Conservation (phyloP, 2,329 filamentous ascomycete species). For the Ophiostoma pallidulum region DNA sequence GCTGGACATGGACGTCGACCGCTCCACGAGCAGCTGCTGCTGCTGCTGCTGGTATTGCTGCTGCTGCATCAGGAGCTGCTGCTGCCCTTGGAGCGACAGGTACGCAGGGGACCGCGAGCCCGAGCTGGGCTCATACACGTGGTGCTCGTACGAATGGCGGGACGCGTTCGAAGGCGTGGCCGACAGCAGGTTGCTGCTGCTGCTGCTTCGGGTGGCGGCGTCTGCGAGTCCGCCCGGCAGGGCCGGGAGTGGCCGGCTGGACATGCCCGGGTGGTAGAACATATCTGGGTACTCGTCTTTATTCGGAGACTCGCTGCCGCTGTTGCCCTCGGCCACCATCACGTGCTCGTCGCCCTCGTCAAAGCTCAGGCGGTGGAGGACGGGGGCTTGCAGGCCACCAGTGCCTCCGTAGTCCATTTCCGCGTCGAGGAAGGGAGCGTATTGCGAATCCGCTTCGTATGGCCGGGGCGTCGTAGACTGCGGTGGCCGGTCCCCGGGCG, state of each 20-base stretch:
- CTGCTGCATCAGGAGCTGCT: conserved; percentile 41
- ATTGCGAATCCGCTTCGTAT: conserved; percentile 27
- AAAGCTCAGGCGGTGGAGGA: conserved; percentile 68
- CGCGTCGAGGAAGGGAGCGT: conserved; percentile 46
- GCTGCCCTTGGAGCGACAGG: conserved; percentile 35
- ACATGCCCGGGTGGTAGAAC: conserved; percentile 83
- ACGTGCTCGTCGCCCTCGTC: conserved; percentile 81
- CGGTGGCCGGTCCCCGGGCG: conserved; percentile 36
- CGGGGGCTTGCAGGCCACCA: conserved; percentile 75
- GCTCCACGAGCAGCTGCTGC: conserved; percentile 43
- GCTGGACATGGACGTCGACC: conserved; percentile 74
- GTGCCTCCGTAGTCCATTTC: conserved; percentile 81
- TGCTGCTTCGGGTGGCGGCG: conserved; percentile 3
- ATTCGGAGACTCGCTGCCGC: conserved; percentile 54
- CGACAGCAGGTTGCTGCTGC: conserved; percentile 40
- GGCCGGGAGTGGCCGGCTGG: conserved; percentile 53
- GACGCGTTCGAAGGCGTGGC: conserved; percentile 31
- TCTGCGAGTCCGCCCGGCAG: conserved; percentile 56
- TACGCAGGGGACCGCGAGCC: conserved; percentile 34
- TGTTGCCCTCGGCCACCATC: conserved; percentile 46
- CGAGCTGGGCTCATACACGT: conserved; percentile 38
- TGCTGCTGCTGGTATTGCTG: conserved; percentile 27
- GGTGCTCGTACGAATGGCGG: conserved; percentile 40
- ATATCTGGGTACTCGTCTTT: conserved; percentile 77
- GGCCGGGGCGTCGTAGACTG: conserved; percentile 36